Conservation (phyloP, 1,284 basidiomycete species). For the Irpex sp. region DNA sequence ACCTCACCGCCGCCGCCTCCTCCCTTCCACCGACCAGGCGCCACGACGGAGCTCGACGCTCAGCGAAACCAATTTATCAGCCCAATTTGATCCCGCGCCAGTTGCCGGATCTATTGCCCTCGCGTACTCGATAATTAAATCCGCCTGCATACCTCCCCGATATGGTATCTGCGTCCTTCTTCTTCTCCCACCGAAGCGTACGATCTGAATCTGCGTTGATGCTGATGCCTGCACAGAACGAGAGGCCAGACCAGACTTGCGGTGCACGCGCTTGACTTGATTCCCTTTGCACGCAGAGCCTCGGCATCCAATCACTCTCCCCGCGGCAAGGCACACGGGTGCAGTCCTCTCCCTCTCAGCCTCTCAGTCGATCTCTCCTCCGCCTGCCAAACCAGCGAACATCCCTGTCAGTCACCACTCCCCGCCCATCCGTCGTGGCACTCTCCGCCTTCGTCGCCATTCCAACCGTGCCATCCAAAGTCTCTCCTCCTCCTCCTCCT, state of each 20-base stretch:
- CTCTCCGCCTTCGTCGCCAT: constrained; percentile 2
- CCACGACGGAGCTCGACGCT: neutral
- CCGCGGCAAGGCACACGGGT: neutral
- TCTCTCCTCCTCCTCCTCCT: constrained; percentile 6
- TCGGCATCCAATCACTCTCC: neutral
- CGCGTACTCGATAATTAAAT: neutral
- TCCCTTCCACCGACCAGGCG: neutral
- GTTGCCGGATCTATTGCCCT: neutral
- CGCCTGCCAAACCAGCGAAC: neutral
- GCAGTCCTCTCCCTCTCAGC: neutral
- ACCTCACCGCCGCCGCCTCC: neutral
- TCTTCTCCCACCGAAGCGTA: neutral
- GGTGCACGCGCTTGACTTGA: neutral
- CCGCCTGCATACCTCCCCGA: neutral
- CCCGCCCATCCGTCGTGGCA: neutral
- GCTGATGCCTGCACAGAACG: neutral
- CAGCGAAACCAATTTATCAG: constrained; percentile 1
- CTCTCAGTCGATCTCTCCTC: neutral
- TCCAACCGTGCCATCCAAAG: neutral
- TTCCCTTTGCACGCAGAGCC: no score
- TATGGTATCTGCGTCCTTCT: neutral
- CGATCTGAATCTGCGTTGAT: neutral
- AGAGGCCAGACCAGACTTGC: neutral
- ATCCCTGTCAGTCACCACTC: neutral
- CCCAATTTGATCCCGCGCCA: neutral